Evolutionary conservation across 352 stramenopile genomes (phyloP).

Genomic region (Sclerospora graminicola): DNA sequence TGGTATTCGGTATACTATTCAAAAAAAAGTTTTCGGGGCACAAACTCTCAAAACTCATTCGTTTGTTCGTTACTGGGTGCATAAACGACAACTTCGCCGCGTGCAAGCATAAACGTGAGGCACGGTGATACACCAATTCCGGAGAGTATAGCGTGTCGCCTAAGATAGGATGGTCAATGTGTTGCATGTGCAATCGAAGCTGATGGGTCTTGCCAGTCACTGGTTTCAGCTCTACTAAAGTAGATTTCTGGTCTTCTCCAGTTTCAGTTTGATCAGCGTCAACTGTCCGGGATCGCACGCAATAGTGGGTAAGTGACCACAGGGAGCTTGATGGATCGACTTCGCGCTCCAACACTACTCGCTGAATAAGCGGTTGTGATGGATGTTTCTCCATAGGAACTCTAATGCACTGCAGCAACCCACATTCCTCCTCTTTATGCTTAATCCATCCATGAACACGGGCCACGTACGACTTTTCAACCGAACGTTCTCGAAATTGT

Average conservation of each 20-base stretch:
- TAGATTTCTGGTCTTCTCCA: constrained; percentile 9
- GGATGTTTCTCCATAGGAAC: constrained; percentile 44
- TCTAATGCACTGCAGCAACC: constrained; percentile 19
- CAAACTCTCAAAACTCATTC: constrained; percentile 24
- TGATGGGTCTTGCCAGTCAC: constrained; percentile 89
- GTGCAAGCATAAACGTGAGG: constrained; percentile 41
- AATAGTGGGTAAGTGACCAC: constrained; percentile 30
- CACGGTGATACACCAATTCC: constrained; percentile 26
- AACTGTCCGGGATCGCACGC: constrained; percentile 6
- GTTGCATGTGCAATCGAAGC: constrained; percentile 89
- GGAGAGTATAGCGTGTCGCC: constrained; percentile 84
- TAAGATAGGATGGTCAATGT: constrained; percentile 88
- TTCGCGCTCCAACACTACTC: constrained; percentile 21
- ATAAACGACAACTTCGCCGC: constrained; percentile 27
- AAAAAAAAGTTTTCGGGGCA: constrained; percentile 13
- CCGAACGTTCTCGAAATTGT: constrained; percentile 48
- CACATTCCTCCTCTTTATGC: constrained; percentile 2
- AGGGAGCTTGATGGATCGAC: constrained; percentile 16
- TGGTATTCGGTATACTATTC: neutral
- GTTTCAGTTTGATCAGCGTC: neutral
- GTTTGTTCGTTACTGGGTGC: constrained; percentile 32
- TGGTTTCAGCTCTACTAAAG: constrained; percentile 54
- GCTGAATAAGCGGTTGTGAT: constrained; percentile 36
- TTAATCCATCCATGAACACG: constrained; percentile 33
- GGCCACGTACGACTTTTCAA: constrained; percentile 56